A percentile compares a stretch with the other conserved stretches of the same genome.
These are phyloP conservation scores for Globisporangium paddicum DNA, from an alignment of 352 stramenopile genomes.

Conservation along the genomic window DNA sequence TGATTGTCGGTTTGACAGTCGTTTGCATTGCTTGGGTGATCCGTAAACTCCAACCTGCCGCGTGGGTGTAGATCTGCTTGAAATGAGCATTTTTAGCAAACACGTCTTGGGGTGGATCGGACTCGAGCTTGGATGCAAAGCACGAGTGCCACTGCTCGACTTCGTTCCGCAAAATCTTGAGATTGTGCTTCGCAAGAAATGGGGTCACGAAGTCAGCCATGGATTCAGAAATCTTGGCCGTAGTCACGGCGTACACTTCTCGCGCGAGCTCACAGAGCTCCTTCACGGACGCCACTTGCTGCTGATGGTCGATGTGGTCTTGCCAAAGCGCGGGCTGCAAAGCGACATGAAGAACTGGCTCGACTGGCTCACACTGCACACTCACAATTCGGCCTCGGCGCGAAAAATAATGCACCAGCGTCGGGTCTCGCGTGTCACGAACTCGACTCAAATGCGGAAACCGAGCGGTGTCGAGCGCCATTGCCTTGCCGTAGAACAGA, in stretches of 20 bases:
- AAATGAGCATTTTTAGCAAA: conserved; percentile 81
- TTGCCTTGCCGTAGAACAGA: conserved; percentile 78
- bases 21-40: conserved; percentile 76
- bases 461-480: conserved; percentile 59
- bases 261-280: conserved; percentile 71
- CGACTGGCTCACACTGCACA: conserved; percentile 68
- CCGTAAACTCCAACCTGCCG: conserved; percentile 66
- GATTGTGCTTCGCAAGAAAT: conserved; percentile 59
- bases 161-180: conserved; percentile 77
- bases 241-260: conserved; percentile 74
- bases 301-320: conserved; percentile 68
- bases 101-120: conserved; percentile 64
- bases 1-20: conserved; percentile 70
- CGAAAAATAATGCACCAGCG: conserved; percentile 76
- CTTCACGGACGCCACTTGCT: conserved; percentile 56
- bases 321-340: conserved; percentile 80
- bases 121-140: conserved; percentile 67
- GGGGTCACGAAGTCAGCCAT: conserved; percentile 68
- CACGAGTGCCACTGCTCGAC: conserved; percentile 82
- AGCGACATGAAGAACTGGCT: conserved; percentile 79
- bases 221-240: conserved; percentile 71
- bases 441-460: conserved; percentile 62
- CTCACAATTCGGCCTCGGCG: conserved; percentile 68
- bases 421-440: conserved; percentile 55
- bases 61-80: conserved; percentile 78